Percentiles rank a stretch among this genome's conserved stretches.
These are phyloP conservation scores for Microthlaspi erraticum DNA, from an alignment of 345 rosid species.

Conservation along the genomic window DNA sequence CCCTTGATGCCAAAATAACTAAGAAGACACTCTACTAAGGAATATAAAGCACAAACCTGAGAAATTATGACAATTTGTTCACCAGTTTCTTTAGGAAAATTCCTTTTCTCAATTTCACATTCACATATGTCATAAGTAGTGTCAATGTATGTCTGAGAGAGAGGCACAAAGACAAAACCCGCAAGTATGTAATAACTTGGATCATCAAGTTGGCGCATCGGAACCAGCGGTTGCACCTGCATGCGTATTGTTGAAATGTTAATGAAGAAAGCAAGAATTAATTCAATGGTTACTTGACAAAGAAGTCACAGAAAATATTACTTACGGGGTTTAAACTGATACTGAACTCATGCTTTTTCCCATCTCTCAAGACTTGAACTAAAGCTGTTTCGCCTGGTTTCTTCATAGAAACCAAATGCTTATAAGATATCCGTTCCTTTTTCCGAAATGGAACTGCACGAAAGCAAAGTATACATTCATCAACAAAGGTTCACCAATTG, in stretches of 20 bases:
- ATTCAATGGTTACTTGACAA: not conserved
- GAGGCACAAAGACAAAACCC: conserved; percentile 4
- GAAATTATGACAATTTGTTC: not conserved
- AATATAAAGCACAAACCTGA: not conserved
- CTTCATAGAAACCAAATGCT: not conserved
- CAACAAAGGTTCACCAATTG: not conserved
- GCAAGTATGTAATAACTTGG: conserved; percentile 2
- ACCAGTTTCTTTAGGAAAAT: not conserved
- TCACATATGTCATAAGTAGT: not conserved
- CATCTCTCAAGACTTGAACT: not conserved
- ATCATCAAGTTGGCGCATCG: not conserved
- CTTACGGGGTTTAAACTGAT: conserved; percentile 9
- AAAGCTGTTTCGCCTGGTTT: not conserved
- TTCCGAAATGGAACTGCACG: not conserved
- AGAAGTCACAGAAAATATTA: not conserved
- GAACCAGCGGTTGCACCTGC: not conserved
- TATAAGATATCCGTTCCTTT: not conserved
- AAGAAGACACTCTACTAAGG: not conserved
- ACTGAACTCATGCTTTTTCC: not conserved
- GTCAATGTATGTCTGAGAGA: not conserved
- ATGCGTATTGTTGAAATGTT: not conserved
- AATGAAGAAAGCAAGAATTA: not conserved
- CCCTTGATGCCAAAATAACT: not conserved
- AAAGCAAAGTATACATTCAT: not conserved
- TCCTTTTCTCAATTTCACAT: not conserved